Percentiles rank a stretch among this genome's conserved stretches.
Conservation (phyloP, 768 basidiomycete genomes). For the Mrakia hoshinonis region DNA sequence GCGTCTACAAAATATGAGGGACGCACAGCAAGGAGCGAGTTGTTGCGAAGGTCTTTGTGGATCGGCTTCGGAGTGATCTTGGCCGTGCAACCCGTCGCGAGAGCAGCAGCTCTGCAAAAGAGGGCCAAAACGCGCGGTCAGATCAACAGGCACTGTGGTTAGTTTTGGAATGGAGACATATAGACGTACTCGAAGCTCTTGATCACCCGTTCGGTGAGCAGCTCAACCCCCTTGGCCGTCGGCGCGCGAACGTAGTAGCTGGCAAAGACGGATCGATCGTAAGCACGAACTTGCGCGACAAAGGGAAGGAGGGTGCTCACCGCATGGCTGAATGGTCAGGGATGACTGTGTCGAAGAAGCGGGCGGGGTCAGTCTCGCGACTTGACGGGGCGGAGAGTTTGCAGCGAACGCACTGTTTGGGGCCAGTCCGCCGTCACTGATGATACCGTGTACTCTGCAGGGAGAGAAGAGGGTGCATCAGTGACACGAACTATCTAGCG, state of each 20-base stretch:
- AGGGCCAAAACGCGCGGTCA: no score
- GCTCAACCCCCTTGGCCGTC: conserved; percentile 53
- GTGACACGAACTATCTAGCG: no score
- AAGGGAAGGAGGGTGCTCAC: not conserved
- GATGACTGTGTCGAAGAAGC: conserved; percentile 46
- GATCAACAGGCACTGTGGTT: no score
- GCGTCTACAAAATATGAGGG: not conserved
- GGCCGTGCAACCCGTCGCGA: conserved; percentile 32
- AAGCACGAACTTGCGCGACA: no score
- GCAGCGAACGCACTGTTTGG: conserved; percentile 52
- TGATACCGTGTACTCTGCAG: conserved; percentile 59
- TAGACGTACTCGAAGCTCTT: conserved; percentile 41
- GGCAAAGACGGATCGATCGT: no score
- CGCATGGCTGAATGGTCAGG: conserved; percentile 62
- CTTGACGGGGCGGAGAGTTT: not conserved
- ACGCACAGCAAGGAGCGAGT: conserved; percentile 11
- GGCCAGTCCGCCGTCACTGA: conserved; percentile 59
- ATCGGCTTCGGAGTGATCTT: conserved; percentile 28
- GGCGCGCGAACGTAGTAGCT: conserved; percentile 67
- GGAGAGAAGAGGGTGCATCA: no score
- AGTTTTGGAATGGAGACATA: no score
- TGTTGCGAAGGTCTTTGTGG: conserved; percentile 30
- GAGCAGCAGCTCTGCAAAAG: conserved; percentile 30
- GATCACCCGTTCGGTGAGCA: conserved; percentile 53
- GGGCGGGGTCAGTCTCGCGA: not conserved